Evolutionary conservation across 805 yeast species (phyloP), one percentile per base, ranked within the genome.

Genomic region (Yueomyces sinensis): DNA sequence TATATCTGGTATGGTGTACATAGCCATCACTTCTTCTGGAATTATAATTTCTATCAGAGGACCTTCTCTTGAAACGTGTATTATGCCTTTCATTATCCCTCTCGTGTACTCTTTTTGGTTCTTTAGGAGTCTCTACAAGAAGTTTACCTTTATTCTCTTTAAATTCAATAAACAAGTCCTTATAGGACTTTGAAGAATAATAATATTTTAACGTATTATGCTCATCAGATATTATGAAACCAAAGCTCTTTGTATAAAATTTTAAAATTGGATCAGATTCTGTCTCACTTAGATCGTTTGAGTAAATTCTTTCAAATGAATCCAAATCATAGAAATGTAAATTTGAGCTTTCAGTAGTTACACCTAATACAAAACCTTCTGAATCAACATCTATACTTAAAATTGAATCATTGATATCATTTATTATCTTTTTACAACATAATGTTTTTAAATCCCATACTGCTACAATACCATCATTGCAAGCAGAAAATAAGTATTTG

Each of bases 401-500:
- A 5, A 52, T 43, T 1, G 46, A 30, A 18, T 44, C 40, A 32
- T 44, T 39, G 3, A 44, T 22, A 20, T 47, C 47, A 20, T 35
- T 38, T 13, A 51, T 39, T 3, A 38, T 31, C 9, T 18, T n/a
- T 7, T 25, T 30, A 19, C 50, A 46, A 25, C 45, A 37, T 35
- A 54, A 35, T 2, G 41, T 34, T 5, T 16, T 13, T 11, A 45
- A 15, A 18, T 44, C 42, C 59, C 59, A 54, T 11, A 46, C 27
- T 4, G 42, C 38, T 15, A 52, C 46, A 11, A 44, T 39, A 7
- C 57, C 55, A 38, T 52, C 58, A 7, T 37, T 32, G 15, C 76
- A 61, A 0, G 81, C 83, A 2, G 65, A 66, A 3, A 68, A 65
- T 9, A 77, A 37, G 42, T 51, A 67, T 17, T 54, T 43, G 0